Conservation (phyloP, 108 stramenopile species). For the Chaetoceros tenuissimus region DNA sequence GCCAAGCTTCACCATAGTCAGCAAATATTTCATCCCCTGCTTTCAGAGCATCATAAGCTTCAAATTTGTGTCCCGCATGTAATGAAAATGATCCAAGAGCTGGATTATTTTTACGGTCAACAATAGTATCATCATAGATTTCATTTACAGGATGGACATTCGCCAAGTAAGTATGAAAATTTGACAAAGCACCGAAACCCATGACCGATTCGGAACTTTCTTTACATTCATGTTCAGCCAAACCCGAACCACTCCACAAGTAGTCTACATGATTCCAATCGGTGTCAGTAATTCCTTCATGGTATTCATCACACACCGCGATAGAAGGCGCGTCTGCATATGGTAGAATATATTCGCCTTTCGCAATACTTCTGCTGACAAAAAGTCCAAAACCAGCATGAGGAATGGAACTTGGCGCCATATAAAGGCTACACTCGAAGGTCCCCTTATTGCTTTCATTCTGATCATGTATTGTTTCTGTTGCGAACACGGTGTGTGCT, state of each 20-base stretch:
- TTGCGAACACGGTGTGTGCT: too few relatives aligned
- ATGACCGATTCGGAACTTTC: not conserved
- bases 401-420: slow-evolving; percentile 36
- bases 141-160: not conserved
- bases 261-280: not conserved
- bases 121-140: slow-evolving; percentile 8
- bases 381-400: slow-evolving; percentile 32
- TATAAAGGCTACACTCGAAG: slow-evolving; percentile 23
- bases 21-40: slow-evolving; percentile 40
- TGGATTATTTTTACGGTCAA: slow-evolving; percentile 5
- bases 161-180: not conserved
- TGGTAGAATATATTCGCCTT: slow-evolving; percentile 5
- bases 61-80: slow-evolving; percentile 22
- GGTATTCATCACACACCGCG: not conserved
- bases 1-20: slow-evolving; percentile 33
- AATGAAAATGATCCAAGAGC: slow-evolving; percentile 35
- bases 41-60: not conserved
- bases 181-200: not conserved
- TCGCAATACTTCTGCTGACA: slow-evolving; percentile 6
- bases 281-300: not conserved
- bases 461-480: too few relatives aligned
- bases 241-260: not conserved
- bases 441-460: too few relatives aligned
- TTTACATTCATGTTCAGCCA: not conserved
- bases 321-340: not conserved